Evolutionary conservation across 2,329 filamentous ascomycete species (phyloP).

Genomic region (Pseudocercospora fuligena): DNA sequence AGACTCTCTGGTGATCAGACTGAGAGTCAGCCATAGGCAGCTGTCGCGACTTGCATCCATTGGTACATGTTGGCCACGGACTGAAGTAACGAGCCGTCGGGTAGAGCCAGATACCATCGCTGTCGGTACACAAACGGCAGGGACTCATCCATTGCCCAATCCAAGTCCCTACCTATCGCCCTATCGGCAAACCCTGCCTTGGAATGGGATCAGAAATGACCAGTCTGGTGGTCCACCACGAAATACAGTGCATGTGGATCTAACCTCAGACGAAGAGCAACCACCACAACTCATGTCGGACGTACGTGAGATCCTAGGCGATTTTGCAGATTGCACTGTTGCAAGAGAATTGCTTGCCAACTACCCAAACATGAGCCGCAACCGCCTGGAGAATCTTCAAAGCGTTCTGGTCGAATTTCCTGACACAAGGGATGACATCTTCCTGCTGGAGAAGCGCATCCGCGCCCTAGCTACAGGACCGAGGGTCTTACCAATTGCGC

Average conservation of each 20-base stretch:
- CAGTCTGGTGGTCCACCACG: background rate
- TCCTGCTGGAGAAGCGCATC: constrained; percentile 8
- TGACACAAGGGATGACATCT: background rate
- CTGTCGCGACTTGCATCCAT: background rate
- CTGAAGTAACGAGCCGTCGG: background rate
- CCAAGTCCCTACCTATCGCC: background rate
- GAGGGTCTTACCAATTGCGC: background rate
- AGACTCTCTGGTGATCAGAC: constrained; percentile 20
- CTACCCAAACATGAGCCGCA: constrained; percentile 7
- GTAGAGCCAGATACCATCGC: background rate
- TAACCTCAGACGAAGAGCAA: constrained; percentile 3
- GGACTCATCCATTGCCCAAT: background rate
- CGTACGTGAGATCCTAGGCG: background rate
- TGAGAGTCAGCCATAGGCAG: background rate
- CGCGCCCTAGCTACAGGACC: background rate
- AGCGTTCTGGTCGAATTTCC: constrained; percentile 2
- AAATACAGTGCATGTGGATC: constrained; percentile 6
- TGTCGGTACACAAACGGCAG: background rate
- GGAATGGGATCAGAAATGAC: background rate
- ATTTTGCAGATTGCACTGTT: background rate
- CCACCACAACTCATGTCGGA: background rate
- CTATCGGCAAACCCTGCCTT: constrained; percentile 7
- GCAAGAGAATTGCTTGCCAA: background rate
- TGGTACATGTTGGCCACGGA: background rate
- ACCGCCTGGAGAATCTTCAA: constrained; percentile 6